These are phyloP conservation scores for Ephemerocybe angulata DNA, from an alignment of 768 basidiomycete genomes.

Conservation along the genomic window DNA sequence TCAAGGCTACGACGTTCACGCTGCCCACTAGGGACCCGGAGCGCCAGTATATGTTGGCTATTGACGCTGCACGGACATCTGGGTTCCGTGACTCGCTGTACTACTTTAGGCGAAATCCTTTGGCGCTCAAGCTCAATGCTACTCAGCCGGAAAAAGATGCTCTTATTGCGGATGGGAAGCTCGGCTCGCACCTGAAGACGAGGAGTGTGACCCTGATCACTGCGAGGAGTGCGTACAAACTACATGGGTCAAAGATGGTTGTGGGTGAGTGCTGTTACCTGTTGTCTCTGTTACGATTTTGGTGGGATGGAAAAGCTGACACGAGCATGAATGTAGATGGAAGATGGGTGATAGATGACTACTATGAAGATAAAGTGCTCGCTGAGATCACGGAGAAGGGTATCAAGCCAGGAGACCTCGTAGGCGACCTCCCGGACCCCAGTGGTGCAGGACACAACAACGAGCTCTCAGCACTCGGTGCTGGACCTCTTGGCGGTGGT, in stretches of 20 bases:
- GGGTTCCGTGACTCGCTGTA: constrained; percentile 98
- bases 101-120: constrained; percentile 89
- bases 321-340: no score
- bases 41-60: constrained; percentile 90
- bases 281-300: background rate
- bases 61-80: constrained; percentile 93
- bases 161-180: constrained; percentile 83
- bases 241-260: constrained; percentile 90
- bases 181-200: constrained; percentile 84
- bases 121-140: constrained; percentile 88
- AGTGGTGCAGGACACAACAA: constrained; percentile 50
- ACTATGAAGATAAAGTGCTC: constrained; percentile 83
- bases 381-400: constrained; percentile 79
- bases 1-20: constrained; percentile 87
- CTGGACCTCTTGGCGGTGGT: constrained; percentile 24
- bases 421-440: constrained; percentile 80
- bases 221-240: constrained; percentile 88
- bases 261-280: constrained; percentile 54
- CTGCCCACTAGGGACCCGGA: constrained; percentile 82
- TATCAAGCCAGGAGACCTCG: constrained; percentile 75
- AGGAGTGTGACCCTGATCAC: constrained; percentile 92
- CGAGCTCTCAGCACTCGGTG: constrained; percentile 39
- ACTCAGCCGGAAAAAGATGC: constrained; percentile 89
- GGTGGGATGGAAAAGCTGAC: no score
- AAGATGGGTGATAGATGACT: constrained; percentile 91